Evolutionary conservation across 768 basidiomycete genomes (phyloP).

Genomic region (Dentipellis sp.): DNA sequence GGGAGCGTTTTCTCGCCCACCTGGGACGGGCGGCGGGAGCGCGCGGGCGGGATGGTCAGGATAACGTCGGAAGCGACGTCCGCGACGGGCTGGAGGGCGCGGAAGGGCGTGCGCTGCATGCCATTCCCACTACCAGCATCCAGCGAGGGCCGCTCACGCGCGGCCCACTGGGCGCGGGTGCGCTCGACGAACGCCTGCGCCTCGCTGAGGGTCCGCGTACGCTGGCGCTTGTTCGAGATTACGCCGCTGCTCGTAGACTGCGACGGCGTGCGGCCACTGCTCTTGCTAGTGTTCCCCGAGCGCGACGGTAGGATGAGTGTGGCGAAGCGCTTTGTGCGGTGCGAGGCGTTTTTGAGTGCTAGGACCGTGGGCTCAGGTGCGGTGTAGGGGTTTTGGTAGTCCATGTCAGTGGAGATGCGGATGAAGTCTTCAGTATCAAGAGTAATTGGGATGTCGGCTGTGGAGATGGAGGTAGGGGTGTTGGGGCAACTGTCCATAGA

Average conservation of each 20-base stretch:
- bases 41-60: no score
- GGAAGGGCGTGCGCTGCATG: background rate
- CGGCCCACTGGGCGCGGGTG: slow-evolving; percentile 3
- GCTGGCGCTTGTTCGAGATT: background rate
- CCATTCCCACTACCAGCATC: background rate
- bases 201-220: background rate
- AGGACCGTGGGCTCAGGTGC: background rate
- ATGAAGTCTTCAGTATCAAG: background rate
- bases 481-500: background rate
- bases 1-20: slow-evolving; percentile 9
- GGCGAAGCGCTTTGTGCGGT: background rate
- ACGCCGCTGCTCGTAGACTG: background rate
- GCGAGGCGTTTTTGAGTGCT: background rate
- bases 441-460: background rate
- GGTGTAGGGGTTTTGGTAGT: background rate
- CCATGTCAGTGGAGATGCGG: background rate
- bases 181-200: background rate
- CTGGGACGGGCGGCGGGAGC: slow-evolving; percentile 2
- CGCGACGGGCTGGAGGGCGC: no score
- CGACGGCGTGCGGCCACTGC: background rate
- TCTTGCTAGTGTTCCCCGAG: background rate
- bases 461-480: background rate
- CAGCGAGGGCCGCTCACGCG: background rate
- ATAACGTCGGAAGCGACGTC: no score
- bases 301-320: background rate